Evolutionary conservation across 768 basidiomycete genomes (phyloP), one percentile per base, ranked within the genome.

Genomic region (Chalciporus chontae): DNA sequence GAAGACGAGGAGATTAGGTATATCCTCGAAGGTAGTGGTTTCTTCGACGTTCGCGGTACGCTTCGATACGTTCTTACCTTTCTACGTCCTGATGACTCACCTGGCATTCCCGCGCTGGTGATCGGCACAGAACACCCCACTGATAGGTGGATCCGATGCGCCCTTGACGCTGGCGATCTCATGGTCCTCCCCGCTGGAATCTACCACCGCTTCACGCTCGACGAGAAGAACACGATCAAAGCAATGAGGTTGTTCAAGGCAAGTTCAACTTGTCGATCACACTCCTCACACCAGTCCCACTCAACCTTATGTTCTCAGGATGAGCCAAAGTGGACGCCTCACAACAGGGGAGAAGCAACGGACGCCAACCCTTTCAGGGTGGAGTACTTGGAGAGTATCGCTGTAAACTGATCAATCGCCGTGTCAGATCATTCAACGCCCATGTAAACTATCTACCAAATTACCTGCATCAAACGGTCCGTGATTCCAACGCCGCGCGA

Each of bases 1-100:
- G 92, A 96, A 67, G 94, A 96, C 60, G 94, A 97, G 62, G 94
- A 97, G 69, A 95, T 94, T 61, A 77, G 94, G 8, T 97, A 90
- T 60, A 82, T 94, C 58, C 76, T 92, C 36, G 74, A 78, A 1
- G 94, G 94, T n/a, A 83, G 80, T 32, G 94, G 92, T 0, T 98
- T 83, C 75, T 97, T 96, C 63, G 94, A 97, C 58, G 80, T 97
- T 36, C 79, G 93, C 51, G 90, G 90, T 90, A 56, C 48, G 82
- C 59, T 21, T n/a, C 24, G 18, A 6, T 3, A 3, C 34, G 8
- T 36, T 5, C 34, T 36, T 36, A 5, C 34, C 34, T n/a, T n/a
- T n/a, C 31, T 29, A 27, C 21, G 1, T 13, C 10, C 36, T 29
- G 11, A 14, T 17, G 42, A 48, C 40, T 19, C 44, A 23, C 26